Conservation (phyloP, 2,329 filamentous ascomycete species). For the Epichloe gansuensis region DNA sequence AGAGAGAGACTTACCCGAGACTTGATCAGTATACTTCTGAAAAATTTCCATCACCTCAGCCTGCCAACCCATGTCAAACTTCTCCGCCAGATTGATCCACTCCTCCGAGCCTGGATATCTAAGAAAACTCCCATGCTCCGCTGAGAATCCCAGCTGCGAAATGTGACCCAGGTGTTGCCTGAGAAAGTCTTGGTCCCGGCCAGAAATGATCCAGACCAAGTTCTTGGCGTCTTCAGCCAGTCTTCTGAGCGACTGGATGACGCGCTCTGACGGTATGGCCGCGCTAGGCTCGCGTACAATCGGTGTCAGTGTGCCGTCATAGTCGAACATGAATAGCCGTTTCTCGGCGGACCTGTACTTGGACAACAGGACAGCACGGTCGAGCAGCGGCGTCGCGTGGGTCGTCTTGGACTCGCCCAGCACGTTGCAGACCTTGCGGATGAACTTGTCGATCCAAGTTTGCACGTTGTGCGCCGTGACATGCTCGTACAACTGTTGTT, state of each 20-base stretch:
- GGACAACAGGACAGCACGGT: slow-evolving; percentile 56
- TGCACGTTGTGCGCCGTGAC: slow-evolving; percentile 80
- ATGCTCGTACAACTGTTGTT: slow-evolving; percentile 65
- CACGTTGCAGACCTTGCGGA: slow-evolving; percentile 68
- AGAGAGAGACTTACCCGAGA: slow-evolving; percentile 50
- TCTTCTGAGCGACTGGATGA: slow-evolving; percentile 66
- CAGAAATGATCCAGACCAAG: slow-evolving; percentile 96
- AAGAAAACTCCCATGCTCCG: slow-evolving; percentile 95
- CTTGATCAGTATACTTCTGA: slow-evolving; percentile 75
- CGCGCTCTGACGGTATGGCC: slow-evolving; percentile 73
- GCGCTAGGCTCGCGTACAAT: slow-evolving; percentile 87
- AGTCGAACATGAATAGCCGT: slow-evolving; percentile 96
- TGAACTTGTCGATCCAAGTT: slow-evolving; percentile 68
- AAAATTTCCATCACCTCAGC: slow-evolving; percentile 72
- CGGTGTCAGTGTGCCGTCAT: slow-evolving; percentile 89
- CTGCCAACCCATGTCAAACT: slow-evolving; percentile 87
- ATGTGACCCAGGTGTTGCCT: slow-evolving; percentile 90
- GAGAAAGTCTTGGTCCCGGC: slow-evolving; percentile 83
- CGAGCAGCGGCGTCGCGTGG: slow-evolving; percentile 68
- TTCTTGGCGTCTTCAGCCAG: slow-evolving; percentile 73
- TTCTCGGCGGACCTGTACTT: slow-evolving; percentile 64
- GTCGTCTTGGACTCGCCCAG: slow-evolving; percentile 64
- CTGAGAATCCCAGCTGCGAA: slow-evolving; percentile 75
- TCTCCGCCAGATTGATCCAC: slow-evolving; percentile 85
- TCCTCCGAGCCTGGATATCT: slow-evolving; percentile 59